A percentile compares a stretch with the other conserved stretches of the same genome.
Conservation (phyloP, 2,329 filamentous ascomycete species). For the Stemphylium beticola region DNA sequence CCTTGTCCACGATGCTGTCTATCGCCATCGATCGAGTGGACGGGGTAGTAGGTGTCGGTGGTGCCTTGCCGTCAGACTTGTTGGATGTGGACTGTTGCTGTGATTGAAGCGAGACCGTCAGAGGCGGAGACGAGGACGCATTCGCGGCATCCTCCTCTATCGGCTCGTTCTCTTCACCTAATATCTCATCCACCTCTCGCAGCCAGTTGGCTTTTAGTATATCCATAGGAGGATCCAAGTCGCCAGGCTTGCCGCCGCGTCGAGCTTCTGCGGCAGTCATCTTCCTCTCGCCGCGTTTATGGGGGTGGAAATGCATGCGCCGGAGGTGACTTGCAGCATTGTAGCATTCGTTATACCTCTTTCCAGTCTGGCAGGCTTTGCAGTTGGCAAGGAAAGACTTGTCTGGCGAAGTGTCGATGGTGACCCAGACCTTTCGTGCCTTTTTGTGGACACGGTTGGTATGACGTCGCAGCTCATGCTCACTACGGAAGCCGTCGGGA, state of each 20-base stretch:
- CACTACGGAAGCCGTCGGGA: constrained; percentile 80
- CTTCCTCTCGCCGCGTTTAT: constrained; percentile 60
- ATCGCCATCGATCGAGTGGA: constrained; percentile 49
- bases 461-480: constrained; percentile 70
- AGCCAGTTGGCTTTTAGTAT: constrained; percentile 65
- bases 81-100: constrained; percentile 20
- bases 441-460: constrained; percentile 69
- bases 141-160: constrained; percentile 30
- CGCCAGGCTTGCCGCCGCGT: constrained; percentile 64
- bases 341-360: constrained; percentile 90
- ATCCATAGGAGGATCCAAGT: constrained; percentile 64
- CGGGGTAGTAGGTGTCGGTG: constrained; percentile 46
- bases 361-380: constrained; percentile 78
- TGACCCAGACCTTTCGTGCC: constrained; percentile 68
- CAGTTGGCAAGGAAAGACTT: constrained; percentile 75
- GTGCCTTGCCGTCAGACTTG: constrained; percentile 40
- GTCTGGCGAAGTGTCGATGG: constrained; percentile 65
- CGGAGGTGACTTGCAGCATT: constrained; percentile 91
- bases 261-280: constrained; percentile 64
- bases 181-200: constrained; percentile 59
- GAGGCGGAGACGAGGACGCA: constrained; percentile 26
- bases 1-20: constrained; percentile 49
- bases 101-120: constrained; percentile 12
- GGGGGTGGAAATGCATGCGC: constrained; percentile 83
- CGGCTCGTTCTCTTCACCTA: constrained; percentile 37